Percentiles rank a stretch among this genome's conserved stretches.
Evolutionary conservation across 2,329 filamentous ascomycete genomes (phyloP).

Genomic region (Colletotrichum melonis): DNA sequence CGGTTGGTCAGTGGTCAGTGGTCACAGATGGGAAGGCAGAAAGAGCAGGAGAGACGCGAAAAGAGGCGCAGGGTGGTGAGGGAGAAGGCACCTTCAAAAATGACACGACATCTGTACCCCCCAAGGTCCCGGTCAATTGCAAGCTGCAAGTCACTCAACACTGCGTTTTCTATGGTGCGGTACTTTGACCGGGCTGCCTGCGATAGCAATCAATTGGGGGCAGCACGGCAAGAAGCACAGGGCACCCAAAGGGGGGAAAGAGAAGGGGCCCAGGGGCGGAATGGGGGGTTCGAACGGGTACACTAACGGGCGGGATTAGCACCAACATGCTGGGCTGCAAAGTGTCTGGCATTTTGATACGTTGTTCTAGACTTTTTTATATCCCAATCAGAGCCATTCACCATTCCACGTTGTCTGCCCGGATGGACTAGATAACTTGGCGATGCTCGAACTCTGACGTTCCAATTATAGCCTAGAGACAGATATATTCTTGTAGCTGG

Average conservation of each 20-base stretch:
- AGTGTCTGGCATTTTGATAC: conserved; percentile 17
- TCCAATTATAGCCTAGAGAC: too few species aligned
- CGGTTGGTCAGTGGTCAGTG: not conserved
- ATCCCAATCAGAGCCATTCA: conserved; percentile 9
- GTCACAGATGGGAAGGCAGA: not conserved
- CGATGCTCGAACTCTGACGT: not conserved
- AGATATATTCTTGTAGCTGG: too few species aligned
- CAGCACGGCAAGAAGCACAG: conserved; percentile 20
- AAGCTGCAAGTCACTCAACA: not conserved
- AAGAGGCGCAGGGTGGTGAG: conserved; percentile 4
- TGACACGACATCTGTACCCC: conserved; percentile 28
- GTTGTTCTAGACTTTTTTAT: conserved; percentile 7
- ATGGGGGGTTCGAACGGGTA: conserved; percentile 12
- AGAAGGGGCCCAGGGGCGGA: not conserved
- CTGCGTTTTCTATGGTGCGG: not conserved
- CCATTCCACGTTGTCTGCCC: not conserved
- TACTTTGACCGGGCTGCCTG: not conserved
- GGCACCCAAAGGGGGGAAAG: not conserved
- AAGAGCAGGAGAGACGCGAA: not conserved
- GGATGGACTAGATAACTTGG: too few species aligned
- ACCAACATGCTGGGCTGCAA: not conserved
- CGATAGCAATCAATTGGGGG: conserved; percentile 27
- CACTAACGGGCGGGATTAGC: conserved; percentile 16
- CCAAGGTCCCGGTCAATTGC: not conserved
- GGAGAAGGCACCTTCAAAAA: conserved; percentile 19